A percentile compares a stretch with the other conserved stretches of the same genome.
Evolutionary conservation across 495 filamentous ascomycete species (phyloP).

Genomic region (Filosporella fistucella): DNA sequence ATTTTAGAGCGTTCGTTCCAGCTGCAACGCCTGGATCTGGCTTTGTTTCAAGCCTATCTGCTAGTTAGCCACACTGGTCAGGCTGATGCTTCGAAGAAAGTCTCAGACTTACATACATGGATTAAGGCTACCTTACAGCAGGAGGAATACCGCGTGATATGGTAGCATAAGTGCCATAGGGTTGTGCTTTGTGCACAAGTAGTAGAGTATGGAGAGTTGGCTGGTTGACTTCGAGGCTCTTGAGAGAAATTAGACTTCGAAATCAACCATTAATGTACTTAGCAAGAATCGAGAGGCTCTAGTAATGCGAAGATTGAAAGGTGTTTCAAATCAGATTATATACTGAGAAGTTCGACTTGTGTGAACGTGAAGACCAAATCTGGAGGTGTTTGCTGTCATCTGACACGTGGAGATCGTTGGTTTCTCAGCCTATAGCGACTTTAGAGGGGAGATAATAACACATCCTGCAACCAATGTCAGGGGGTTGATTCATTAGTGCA

Average conservation of each 20-base stretch:
- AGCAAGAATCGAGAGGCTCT: neutral
- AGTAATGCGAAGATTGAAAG: neutral
- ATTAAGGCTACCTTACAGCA: constrained; percentile 4
- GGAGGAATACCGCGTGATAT: constrained; percentile 3
- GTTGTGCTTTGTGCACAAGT: neutral
- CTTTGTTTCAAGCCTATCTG: constrained; percentile 2
- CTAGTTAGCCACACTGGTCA: neutral
- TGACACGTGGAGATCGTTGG: neutral
- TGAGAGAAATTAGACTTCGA: no score
- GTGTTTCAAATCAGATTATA: neutral
- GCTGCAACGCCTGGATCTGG: constrained; percentile 5
- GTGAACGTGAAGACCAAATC: neutral
- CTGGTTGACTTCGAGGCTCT: no score
- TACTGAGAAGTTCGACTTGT: neutral
- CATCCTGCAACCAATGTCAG: neutral
- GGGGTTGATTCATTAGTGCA: no score
- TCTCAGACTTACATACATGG: constrained; percentile 3
- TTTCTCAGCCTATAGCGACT: neutral
- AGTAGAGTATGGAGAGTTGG: neutral
- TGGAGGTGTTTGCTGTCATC: neutral
- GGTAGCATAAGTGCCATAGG: neutral
- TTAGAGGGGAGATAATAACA: neutral
- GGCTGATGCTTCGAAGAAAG: constrained; percentile 2
- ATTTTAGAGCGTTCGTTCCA: neutral
- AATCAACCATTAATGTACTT: neutral